A percentile compares a stretch with the other conserved stretches of the same genome.
Evolutionary conservation across 1,139 yeast genomes (phyloP).

Genomic region (Dujonia santamariae): DNA sequence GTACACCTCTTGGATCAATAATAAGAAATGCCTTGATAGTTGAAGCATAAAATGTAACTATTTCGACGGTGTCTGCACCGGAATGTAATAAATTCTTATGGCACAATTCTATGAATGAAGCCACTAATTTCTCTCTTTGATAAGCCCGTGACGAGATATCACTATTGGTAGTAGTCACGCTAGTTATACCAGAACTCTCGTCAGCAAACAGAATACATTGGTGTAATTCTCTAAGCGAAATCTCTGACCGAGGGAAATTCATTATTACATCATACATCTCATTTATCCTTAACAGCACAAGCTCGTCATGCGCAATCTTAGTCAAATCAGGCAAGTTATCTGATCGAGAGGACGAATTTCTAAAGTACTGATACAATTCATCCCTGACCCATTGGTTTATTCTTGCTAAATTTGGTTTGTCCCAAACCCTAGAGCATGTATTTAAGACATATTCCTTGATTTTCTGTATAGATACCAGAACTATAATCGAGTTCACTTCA

Average conservation of each 20-base stretch:
- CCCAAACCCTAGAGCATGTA: slow-evolving; percentile 40
- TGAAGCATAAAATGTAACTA: slow-evolving; percentile 65
- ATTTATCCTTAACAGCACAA: slow-evolving; percentile 49
- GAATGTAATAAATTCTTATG: slow-evolving; percentile 63
- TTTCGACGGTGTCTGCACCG: slow-evolving; percentile 77
- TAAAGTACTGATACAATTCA: slow-evolving; percentile 39
- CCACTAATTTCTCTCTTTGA: slow-evolving; percentile 54
- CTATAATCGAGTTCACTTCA: slow-evolving; percentile 35
- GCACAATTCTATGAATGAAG: slow-evolving; percentile 51
- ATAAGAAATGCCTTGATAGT: slow-evolving; percentile 71
- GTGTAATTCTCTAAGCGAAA: slow-evolving; percentile 65
- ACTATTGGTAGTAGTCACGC: neutral
- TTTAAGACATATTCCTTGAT: slow-evolving; percentile 34
- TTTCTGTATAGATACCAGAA: slow-evolving; percentile 38
- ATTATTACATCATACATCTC: slow-evolving; percentile 68
- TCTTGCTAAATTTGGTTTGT: slow-evolving; percentile 32
- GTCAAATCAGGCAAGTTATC: slow-evolving; percentile 26
- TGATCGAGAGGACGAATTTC: slow-evolving; percentile 7
- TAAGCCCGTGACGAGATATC: slow-evolving; percentile 23
- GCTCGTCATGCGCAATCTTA: slow-evolving; percentile 42
- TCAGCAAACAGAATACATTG: slow-evolving; percentile 36
- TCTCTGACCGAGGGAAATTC: slow-evolving; percentile 54
- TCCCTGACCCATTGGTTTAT: slow-evolving; percentile 37
- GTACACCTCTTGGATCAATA: slow-evolving; percentile 86
- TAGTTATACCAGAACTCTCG: neutral